Conservation (phyloP, 1,139 yeast species). For the Diutina siamensis region DNA sequence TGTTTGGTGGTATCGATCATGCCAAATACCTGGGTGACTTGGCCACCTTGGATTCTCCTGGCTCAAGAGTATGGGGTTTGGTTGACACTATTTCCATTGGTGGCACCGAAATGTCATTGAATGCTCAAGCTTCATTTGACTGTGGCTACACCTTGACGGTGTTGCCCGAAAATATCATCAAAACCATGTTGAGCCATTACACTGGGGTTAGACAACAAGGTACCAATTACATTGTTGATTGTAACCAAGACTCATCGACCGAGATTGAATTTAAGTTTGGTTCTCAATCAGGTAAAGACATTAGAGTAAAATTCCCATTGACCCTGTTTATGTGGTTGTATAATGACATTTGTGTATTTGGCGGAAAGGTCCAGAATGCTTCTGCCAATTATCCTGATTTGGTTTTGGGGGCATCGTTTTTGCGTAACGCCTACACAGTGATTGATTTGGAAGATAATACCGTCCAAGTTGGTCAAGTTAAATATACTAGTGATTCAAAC, state of each 20-base stretch:
- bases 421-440: slow-evolving; percentile 20
- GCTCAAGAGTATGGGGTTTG: neutral
- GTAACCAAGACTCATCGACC: slow-evolving; percentile 1
- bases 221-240: slow-evolving; percentile 1
- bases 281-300: neutral
- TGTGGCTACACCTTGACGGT: slow-evolving; percentile 5
- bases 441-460: slow-evolving; percentile 18
- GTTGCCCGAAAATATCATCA: slow-evolving; percentile 1
- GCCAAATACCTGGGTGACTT: slow-evolving; percentile 4
- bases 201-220: neutral
- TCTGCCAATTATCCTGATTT: slow-evolving; percentile 13
- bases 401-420: slow-evolving; percentile 25
- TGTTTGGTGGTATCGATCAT: slow-evolving; percentile 6
- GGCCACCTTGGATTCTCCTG: slow-evolving; percentile 7
- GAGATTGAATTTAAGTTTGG: slow-evolving; percentile 1
- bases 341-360: slow-evolving; percentile 3
- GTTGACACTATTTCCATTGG: neutral
- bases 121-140: neutral
- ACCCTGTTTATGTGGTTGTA: slow-evolving; percentile 1
- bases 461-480: slow-evolving; percentile 18
- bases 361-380: slow-evolving; percentile 2
- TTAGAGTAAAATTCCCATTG: neutral
- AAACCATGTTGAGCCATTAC: neutral
- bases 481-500: slow-evolving; percentile 6
- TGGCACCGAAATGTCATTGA: neutral